Base-by-base conservation (phyloP, 108 stramenopile species). In the Hondaea fermentalgiana region DNA sequence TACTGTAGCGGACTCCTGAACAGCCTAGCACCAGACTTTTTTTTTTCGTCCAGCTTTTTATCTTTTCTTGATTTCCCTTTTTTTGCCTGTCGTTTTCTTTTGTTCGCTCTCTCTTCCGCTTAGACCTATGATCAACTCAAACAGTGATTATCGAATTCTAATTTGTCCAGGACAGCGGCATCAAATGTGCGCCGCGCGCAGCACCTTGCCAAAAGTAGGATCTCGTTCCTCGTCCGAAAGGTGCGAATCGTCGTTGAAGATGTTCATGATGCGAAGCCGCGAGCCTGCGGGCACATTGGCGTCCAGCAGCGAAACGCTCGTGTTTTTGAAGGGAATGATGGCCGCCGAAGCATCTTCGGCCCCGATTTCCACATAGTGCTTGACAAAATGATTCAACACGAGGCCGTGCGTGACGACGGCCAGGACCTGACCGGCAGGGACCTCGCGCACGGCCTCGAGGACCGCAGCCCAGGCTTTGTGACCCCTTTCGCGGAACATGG, bases 371-470 rank as follows among this genome's bases (percentile, higher is more conserved):
- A 83, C 49, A 23, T 28, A 25, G 49, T 47, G 44, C 76, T 83
- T 83, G 49, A 53, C 76, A 53, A 83, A 53, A 12, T 83, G 45
- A 23, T 83, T 83, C 49, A 83, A 53, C 17, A 83, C 76, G n/a
- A 83, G 51, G 19, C 76, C 76, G 76, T 83, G 76, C 76, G 76
- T 83, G n/a, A 83, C 76, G 49, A 83, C 76, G 6, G 51, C 76
- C 76, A 83, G 51, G 3, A 83, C 76, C 28, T 83, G 49, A 12
- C 76, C 76, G 2, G 45, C 49, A 83, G 76, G 76, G 5, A 83
- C 76, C 51, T 47, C 51, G 45, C 51, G 76, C 45, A 53, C 76
- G 3, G 45, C 76, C 4, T 53, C 23, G 23, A 83, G 25, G 25
- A 83, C 51, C 49, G n/a, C 23, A 6, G 19, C 49, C 76, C 76